Evolutionary conservation across 805 yeast genomes (phyloP), one percentile per base, ranked within the genome.

Genomic region (Suhomyces sp.): DNA sequence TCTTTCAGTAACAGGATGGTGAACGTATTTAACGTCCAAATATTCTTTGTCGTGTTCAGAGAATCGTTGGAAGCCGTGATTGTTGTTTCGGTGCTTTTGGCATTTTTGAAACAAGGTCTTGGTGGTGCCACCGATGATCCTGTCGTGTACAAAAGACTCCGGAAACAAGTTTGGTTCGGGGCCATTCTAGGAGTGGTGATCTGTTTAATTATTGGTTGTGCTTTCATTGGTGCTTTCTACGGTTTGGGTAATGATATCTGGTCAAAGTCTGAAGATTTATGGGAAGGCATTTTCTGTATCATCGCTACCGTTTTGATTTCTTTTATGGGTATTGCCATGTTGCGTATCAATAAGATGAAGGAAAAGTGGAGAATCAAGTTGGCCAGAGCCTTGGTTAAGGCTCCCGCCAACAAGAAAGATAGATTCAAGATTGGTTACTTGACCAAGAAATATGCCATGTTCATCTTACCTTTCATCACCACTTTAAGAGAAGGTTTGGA

Each of bases 401-500:
- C 20, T 15, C 46, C 53, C 10, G 33, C 27, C 5, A 37, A 38
- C n/a, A 37, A 31, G 19, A 46, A 40, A 19, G 48, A 45, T 28
- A 38, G 50, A 13, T 44, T 76, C 54, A 73, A 65, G 44, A 25
- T 82, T 28, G 74, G 80, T 19, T 73, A 72, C 54, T 62, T 76
- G 50, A 48, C 81, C 26, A 79, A 78, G 58, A 87, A 85, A 61
- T 90, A 91, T 60, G 77, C 90, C 40, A 79, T 91, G 93, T 88
- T 88, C 53, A 60, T 91, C 41, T 74, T 91, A 48, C 97, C 98
- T 9, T 85, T 86, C 50, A 72, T 91, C 56, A 91, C 98, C 19
- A 83, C 87, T 45, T 73, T 91, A 45, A 83, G 98, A 77, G 98
- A 91, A 74, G 98, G 98, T 64, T 73, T 90, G 48, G 97, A 90